These are phyloP conservation scores for Helianthus tuberosus DNA, from an alignment of 129 eudicot species.

Conservation along the genomic window DNA sequence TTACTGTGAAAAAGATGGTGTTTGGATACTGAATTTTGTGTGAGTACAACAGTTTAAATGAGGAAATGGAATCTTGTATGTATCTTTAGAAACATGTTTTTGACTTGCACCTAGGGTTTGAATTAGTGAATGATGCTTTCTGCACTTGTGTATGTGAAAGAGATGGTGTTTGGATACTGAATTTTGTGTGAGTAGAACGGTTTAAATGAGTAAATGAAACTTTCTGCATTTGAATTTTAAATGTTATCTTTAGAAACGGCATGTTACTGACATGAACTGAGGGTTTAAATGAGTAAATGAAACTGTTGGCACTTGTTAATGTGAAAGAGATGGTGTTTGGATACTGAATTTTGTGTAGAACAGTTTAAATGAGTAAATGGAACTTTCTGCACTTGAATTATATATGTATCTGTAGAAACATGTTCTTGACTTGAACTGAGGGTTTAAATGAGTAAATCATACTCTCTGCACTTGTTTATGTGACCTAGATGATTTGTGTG, in stretches of 20 bases:
- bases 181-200: neutral
- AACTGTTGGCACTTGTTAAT: neutral
- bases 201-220: neutral
- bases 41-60: neutral
- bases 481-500: neutral
- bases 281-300: no score
- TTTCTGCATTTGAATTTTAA: neutral
- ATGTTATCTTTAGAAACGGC: neutral
- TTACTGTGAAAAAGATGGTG: neutral
- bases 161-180: neutral
- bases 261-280: no score
- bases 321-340: neutral
- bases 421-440: conserved; percentile 1
- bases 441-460: neutral
- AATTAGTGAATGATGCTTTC: neutral
- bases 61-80: no score
- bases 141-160: neutral
- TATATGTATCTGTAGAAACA: neutral
- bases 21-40: neutral
- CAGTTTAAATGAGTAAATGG: no score
- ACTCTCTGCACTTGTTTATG: neutral
- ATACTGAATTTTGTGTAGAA: no score
- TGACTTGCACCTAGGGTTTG: neutral
- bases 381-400: no score
- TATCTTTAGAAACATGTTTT: neutral